Percentiles rank a stretch among this genome's conserved stretches.
These are phyloP conservation scores for Claviceps digitariae DNA, from an alignment of 2,329 filamentous ascomycete genomes.

Conservation along the genomic window DNA sequence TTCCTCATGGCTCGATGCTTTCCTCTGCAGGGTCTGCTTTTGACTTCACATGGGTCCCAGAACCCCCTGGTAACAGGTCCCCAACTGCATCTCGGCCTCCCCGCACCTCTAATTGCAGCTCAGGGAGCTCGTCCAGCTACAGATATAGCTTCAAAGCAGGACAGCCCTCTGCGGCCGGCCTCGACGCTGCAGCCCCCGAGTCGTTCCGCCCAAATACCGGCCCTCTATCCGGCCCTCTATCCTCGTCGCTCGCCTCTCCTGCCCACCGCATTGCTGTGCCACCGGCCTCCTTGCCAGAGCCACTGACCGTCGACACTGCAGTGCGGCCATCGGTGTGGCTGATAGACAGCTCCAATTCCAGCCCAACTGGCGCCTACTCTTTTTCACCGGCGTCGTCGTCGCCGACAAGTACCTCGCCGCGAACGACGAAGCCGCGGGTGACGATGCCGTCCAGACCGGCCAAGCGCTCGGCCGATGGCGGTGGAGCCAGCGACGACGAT, in stretches of 20 bases:
- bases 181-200: background rate
- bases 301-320: background rate
- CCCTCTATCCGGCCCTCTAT: too few relatives aligned
- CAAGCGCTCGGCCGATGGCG: slow-evolving; percentile 26
- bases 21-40: slow-evolving; percentile 3
- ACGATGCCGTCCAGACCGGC: slow-evolving; percentile 9
- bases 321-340: background rate
- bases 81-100: slow-evolving; percentile 1
- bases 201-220: background rate
- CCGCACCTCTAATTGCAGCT: background rate
- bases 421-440: slow-evolving; percentile 4
- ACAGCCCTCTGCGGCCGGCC: background rate
- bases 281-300: background rate
- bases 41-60: slow-evolving; percentile 5
- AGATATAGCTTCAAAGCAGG: slow-evolving; percentile 1
- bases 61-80: background rate
- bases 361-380: slow-evolving; percentile 7
- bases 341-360: slow-evolving; percentile 3
- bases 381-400: slow-evolving; percentile 6
- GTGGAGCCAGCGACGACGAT: slow-evolving; percentile 19
- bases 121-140: background rate
- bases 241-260: background rate
- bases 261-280: background rate
- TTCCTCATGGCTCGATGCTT: background rate
- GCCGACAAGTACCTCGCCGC: slow-evolving; percentile 6